Evolutionary conservation across 2,329 filamentous ascomycete genomes (phyloP).

Genomic region (Cladosporium sp.): DNA sequence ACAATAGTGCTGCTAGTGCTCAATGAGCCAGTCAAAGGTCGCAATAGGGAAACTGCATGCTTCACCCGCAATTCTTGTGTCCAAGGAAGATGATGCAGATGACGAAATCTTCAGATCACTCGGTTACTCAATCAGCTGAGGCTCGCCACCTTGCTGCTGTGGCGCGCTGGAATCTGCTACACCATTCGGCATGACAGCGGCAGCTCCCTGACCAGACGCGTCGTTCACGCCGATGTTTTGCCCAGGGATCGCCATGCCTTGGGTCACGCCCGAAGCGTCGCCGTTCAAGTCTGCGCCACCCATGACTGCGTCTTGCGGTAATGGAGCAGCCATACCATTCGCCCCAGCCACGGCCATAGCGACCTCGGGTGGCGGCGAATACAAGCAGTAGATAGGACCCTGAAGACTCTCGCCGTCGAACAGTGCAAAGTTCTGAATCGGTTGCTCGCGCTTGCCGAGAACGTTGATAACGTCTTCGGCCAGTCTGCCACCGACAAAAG

Average conservation of each 20-base stretch:
- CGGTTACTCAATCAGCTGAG: background rate
- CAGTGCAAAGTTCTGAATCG: slow-evolving; percentile 89
- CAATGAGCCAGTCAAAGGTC: no score
- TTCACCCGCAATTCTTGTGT: no score
- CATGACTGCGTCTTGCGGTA: slow-evolving; percentile 5
- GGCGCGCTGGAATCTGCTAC: background rate
- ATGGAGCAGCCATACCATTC: background rate
- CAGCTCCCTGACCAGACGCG: background rate
- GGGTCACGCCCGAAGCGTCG: background rate
- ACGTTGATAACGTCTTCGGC: slow-evolving; percentile 98
- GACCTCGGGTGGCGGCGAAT: slow-evolving; percentile 27
- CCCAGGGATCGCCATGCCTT: background rate
- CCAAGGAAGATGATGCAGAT: no score
- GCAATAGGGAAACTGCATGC: no score
- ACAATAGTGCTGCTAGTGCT: no score
- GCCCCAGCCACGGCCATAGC: slow-evolving; percentile 12
- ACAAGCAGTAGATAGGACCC: slow-evolving; percentile 72
- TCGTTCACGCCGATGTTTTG: background rate
- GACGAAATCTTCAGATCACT: no score
- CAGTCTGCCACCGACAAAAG: slow-evolving; percentile 83
- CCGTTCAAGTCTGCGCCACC: background rate
- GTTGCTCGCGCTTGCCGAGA: slow-evolving; percentile 83
- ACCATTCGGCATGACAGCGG: background rate
- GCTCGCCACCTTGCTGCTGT: background rate
- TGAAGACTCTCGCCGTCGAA: slow-evolving; percentile 82